Conservation (phyloP, 176 grass and related monocot genomes). For the Tillandsia leiboldiana region DNA sequence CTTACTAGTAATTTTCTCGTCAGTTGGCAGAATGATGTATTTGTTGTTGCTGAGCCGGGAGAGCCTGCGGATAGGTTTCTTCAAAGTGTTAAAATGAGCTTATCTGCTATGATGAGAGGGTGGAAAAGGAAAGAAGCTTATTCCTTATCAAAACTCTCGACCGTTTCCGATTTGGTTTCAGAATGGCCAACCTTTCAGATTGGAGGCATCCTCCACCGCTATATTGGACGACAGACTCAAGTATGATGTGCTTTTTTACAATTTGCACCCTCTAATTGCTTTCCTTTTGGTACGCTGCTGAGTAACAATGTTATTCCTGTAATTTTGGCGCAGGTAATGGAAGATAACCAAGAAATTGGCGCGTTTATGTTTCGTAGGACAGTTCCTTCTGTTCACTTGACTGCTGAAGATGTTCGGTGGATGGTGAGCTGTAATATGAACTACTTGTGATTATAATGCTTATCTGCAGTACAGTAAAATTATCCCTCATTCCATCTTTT, state of each 20-base stretch:
- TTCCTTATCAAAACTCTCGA: conserved; percentile 73
- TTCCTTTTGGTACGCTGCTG: conserved; percentile 11
- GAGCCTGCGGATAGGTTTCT: conserved; percentile 84
- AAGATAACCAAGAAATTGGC: conserved; percentile 99
- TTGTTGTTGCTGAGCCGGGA: conserved; percentile 94
- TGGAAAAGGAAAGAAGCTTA: conserved; percentile 63
- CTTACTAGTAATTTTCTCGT: conserved; percentile 8
- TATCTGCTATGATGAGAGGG: conserved; percentile 49
- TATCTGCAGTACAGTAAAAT: neutral
- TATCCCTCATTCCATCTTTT: conserved; percentile 13
- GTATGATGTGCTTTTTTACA: conserved; percentile 31
- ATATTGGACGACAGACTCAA: conserved; percentile 96
- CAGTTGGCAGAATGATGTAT: conserved; percentile 99
- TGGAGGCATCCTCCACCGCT: conserved; percentile 81
- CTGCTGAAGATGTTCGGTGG: conserved; percentile 82
- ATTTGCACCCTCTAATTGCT: neutral
- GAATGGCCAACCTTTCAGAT: conserved; percentile 86
- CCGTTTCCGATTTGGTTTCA: conserved; percentile 61
- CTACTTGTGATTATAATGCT: neutral
- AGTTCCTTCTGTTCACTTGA: conserved; percentile 83
- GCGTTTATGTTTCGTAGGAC: conserved; percentile 97
- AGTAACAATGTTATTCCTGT: conserved; percentile 6
- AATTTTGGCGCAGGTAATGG: conserved; percentile 66
- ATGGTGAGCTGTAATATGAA: conserved; percentile 57
- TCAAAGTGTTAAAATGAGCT: conserved; percentile 77